A percentile compares a stretch with the other conserved stretches of the same genome.
These are phyloP conservation scores for Phytophthora tentaculata DNA, from an alignment of 352 stramenopile genomes.

Conservation along the genomic window DNA sequence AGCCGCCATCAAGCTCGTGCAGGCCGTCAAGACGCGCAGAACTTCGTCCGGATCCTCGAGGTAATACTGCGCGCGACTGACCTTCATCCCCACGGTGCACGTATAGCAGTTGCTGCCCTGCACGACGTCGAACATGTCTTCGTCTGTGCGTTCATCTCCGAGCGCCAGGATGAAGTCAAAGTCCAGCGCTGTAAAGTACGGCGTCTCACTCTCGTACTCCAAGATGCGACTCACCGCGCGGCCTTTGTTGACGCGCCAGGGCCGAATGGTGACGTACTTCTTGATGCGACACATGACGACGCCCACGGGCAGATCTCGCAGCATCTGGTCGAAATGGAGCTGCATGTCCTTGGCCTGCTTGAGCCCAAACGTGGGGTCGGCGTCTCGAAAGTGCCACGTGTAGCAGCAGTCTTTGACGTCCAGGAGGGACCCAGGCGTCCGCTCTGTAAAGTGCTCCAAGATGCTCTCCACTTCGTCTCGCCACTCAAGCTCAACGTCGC, in stretches of 20 bases:
- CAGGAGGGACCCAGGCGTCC: slow-evolving; percentile 84
- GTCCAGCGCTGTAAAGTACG: slow-evolving; percentile 73
- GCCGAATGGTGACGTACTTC: slow-evolving; percentile 89
- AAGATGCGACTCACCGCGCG: slow-evolving; percentile 84
- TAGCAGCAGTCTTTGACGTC: slow-evolving; percentile 89
- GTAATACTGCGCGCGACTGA: slow-evolving; percentile 87
- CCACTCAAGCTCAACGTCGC: slow-evolving; percentile 82
- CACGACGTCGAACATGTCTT: slow-evolving; percentile 92
- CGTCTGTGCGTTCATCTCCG: slow-evolving; percentile 87
- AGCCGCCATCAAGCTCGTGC: slow-evolving; percentile 53
- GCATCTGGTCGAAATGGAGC: slow-evolving; percentile 91
- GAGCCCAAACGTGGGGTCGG: slow-evolving; percentile 83
- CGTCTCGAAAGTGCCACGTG: slow-evolving; percentile 90
- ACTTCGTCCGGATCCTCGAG: slow-evolving; percentile 83
- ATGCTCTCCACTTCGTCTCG: slow-evolving; percentile 82
- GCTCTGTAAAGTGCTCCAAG: slow-evolving; percentile 88
- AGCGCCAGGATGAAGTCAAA: slow-evolving; percentile 90
- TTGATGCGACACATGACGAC: slow-evolving; percentile 91
- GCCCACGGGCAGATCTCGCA: slow-evolving; percentile 80
- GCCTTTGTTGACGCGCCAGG: slow-evolving; percentile 88
- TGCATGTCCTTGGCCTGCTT: slow-evolving; percentile 91
- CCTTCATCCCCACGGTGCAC: slow-evolving; percentile 88
- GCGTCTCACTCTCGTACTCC: slow-evolving; percentile 82
- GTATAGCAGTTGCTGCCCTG: slow-evolving; percentile 91
- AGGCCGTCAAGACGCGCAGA: slow-evolving; percentile 75